These are phyloP conservation scores for Mycena citricolor DNA, from an alignment of 1,284 basidiomycete genomes.

Conservation along the genomic window DNA sequence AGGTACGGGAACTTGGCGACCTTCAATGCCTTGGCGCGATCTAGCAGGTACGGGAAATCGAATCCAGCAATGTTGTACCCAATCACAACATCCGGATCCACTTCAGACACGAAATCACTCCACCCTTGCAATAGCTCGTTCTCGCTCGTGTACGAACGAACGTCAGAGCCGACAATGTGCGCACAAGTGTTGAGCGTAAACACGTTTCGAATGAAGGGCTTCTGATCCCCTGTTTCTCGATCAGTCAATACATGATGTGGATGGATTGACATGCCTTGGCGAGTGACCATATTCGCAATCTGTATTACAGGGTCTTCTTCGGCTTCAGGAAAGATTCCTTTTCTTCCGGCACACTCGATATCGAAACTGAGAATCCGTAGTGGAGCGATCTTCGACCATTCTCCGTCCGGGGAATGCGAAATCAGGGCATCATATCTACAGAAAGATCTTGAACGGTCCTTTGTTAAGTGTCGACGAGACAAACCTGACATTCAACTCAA, in stretches of 20 bases:
- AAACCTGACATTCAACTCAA: conserved; percentile 79
- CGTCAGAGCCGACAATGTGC: conserved; percentile 93
- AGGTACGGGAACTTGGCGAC: conserved; percentile 72
- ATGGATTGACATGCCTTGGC: conserved; percentile 66
- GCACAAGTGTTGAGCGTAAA: conserved; percentile 93
- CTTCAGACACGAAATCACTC: conserved; percentile 83
- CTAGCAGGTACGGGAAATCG: conserved; percentile 92
- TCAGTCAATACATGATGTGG: not conserved
- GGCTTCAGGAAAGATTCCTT: conserved; percentile 93
- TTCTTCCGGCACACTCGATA: conserved; percentile 95
- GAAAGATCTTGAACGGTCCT: not conserved
- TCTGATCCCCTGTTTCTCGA: conserved; percentile 65
- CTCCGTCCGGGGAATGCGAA: conserved; percentile 86
- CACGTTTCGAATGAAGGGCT: conserved; percentile 94
- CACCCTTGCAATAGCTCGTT: conserved; percentile 71
- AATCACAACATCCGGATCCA: conserved; percentile 91
- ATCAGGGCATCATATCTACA: conserved; percentile 78
- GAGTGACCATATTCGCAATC: conserved; percentile 96
- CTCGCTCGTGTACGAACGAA: conserved; percentile 83
- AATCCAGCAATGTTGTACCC: conserved; percentile 93
- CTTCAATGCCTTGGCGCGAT: conserved; percentile 83
- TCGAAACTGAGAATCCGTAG: conserved; percentile 92
- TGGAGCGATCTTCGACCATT: conserved; percentile 89
- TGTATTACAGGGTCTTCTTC: conserved; percentile 91
- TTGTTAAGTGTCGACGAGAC: conserved; percentile 30